Conservation (phyloP, 148 eudicot genomes). For the Camellia japonica region DNA sequence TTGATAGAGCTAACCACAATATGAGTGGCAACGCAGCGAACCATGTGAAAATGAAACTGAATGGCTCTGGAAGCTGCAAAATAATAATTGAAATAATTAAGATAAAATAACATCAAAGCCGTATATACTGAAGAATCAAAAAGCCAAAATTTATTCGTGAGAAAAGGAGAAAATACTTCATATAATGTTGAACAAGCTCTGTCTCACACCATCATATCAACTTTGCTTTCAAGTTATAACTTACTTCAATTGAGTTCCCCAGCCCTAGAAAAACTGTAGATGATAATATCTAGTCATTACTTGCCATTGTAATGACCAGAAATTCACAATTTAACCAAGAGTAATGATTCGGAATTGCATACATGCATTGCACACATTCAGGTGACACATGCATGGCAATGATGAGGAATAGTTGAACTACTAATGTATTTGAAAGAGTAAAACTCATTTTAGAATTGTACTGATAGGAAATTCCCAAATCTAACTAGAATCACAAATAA, state of each 20-base stretch:
- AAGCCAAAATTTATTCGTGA: not conserved
- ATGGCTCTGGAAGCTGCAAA: constrained; percentile 97
- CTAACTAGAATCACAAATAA: too few relatives aligned
- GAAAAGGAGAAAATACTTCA: not conserved
- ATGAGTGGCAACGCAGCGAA: constrained; percentile 86
- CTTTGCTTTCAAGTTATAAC: not conserved
- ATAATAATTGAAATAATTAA: not conserved
- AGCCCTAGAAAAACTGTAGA: not conserved
- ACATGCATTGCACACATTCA: too few relatives aligned
- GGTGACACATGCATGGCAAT: too few relatives aligned
- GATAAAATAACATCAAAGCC: not conserved
- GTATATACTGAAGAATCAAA: not conserved
- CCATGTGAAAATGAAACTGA: constrained; percentile 96
- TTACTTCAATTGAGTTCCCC: not conserved
- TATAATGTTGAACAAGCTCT: not conserved
- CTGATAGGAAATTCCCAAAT: too few relatives aligned
- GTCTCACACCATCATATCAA: not conserved
- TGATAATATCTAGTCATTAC: not conserved
- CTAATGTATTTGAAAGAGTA: too few relatives aligned
- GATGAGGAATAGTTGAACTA: too few relatives aligned
- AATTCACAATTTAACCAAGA: too few relatives aligned
- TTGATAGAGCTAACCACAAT: constrained; percentile 59
- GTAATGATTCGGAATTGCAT: too few relatives aligned
- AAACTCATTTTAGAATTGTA: too few relatives aligned
- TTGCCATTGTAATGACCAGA: not conserved